These are phyloP conservation scores for Rhinocladiella similis DNA, from an alignment of 2,329 filamentous ascomycete species.

Conservation along the genomic window DNA sequence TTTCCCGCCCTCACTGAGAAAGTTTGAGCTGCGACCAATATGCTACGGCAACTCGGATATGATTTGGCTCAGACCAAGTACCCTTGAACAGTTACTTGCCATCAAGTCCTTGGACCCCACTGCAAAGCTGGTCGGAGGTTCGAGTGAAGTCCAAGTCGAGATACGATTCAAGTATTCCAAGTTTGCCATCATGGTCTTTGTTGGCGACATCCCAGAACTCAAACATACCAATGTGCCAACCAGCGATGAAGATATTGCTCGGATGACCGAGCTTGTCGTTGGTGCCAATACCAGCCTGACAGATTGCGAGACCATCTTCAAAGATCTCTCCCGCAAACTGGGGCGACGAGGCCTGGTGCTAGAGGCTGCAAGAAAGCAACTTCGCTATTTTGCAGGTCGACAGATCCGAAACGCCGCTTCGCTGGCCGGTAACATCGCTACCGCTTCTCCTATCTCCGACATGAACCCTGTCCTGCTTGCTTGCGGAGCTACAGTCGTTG, in stretches of 20 bases:
- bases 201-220: constrained; percentile 89
- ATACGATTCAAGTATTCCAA: constrained; percentile 95
- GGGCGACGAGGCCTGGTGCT: constrained; percentile 73
- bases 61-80: constrained; percentile 91
- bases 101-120: constrained; percentile 84
- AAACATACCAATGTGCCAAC: constrained; percentile 77
- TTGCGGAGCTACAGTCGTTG: constrained; percentile 76
- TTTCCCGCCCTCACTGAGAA: constrained; percentile 82
- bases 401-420: constrained; percentile 98
- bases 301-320: constrained; percentile 82
- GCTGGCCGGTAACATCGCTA: constrained; percentile 89
- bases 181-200: constrained; percentile 85
- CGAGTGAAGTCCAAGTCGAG: constrained; percentile 96
- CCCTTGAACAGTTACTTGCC: constrained; percentile 82
- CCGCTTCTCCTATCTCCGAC: constrained; percentile 94
- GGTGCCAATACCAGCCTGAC: constrained; percentile 92
- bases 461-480: constrained; percentile 92
- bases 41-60: constrained; percentile 94
- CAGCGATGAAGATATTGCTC: constrained; percentile 51
- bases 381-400: constrained; percentile 89
- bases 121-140: constrained; percentile 92
- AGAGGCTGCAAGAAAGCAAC: constrained; percentile 86
- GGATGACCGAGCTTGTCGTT: constrained; percentile 63
- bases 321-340: constrained; percentile 75
- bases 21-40: constrained; percentile 77